Evolutionary conservation across 208 protist genomes (phyloP).

Genomic region (Wallacemonas rigidus): DNA sequence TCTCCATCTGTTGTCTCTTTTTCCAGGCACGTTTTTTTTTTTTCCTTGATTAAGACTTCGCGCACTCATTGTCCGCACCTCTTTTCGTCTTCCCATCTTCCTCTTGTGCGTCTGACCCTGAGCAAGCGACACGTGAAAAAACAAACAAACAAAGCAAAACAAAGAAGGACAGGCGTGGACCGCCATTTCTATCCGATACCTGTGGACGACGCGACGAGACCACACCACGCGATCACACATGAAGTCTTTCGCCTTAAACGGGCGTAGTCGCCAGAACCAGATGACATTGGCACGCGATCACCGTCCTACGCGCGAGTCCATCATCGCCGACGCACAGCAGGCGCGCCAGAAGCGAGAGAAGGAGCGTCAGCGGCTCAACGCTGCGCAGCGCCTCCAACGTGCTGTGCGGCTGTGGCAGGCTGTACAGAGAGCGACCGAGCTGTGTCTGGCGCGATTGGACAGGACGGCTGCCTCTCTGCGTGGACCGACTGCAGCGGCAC

Average conservation of each 20-base stretch:
- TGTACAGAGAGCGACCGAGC: conserved; percentile 20
- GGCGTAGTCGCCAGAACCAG: conserved; percentile 55
- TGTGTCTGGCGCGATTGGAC: conserved; percentile 24
- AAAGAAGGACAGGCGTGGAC: too few relatives aligned
- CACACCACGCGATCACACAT: conserved; percentile 15
- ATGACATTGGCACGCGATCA: conserved; percentile 72
- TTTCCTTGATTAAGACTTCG: too few relatives aligned
- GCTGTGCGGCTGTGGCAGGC: conserved; percentile 45
- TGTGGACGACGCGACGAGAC: too few relatives aligned
- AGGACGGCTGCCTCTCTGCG: conserved; percentile 4
- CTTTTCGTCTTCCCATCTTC: too few relatives aligned
- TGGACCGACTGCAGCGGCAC: background rate
- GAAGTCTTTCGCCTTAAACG: conserved; percentile 64
- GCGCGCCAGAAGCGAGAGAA: conserved; percentile 54
- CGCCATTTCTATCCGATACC: too few relatives aligned
- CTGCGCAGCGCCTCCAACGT: conserved; percentile 50
- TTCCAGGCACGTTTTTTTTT: background rate
- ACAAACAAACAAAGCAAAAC: too few relatives aligned
- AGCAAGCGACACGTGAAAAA: too few relatives aligned
- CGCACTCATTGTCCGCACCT: too few relatives aligned
- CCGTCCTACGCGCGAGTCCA: conserved; percentile 39
- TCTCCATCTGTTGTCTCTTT: background rate
- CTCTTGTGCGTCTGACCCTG: too few relatives aligned
- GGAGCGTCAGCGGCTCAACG: conserved; percentile 34
- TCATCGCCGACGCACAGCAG: conserved; percentile 54